These are phyloP conservation scores for Tuber borchii DNA, from an alignment of 495 filamentous ascomycete genomes.

Conservation along the genomic window DNA sequence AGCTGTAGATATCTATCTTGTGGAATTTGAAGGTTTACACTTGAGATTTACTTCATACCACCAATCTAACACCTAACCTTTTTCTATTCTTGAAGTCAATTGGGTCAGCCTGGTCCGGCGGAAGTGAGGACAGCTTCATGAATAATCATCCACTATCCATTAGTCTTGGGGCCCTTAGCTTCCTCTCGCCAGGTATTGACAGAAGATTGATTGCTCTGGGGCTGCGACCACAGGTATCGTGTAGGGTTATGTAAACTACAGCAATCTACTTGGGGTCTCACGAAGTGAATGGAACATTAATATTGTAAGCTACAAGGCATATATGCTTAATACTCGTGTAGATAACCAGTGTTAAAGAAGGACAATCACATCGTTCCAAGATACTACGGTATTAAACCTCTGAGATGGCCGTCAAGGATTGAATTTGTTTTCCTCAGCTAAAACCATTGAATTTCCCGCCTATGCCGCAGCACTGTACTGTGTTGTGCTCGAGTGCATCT, in stretches of 20 bases:
- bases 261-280: neutral
- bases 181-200: neutral
- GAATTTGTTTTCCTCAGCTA: neutral
- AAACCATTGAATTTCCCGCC: neutral
- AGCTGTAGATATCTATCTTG: slow-evolving; percentile 18
- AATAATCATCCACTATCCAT: neutral
- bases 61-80: neutral
- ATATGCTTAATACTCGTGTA: neutral
- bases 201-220: neutral
- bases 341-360: neutral
- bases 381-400: neutral
- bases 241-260: neutral
- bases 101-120: neutral
- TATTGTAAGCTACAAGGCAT: neutral
- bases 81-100: neutral
- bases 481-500: too few relatives aligned
- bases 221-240: neutral
- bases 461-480: too few relatives aligned
- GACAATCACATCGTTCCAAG: neutral
- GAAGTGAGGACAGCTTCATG: neutral
- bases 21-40: neutral
- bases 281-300: slow-evolving; percentile 43
- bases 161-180: neutral
- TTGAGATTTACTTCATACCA: neutral
- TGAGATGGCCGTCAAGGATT: neutral